Evolutionary conservation across 1,139 yeast genomes (phyloP).

Genomic region (Blastobotrys capitulatus): DNA sequence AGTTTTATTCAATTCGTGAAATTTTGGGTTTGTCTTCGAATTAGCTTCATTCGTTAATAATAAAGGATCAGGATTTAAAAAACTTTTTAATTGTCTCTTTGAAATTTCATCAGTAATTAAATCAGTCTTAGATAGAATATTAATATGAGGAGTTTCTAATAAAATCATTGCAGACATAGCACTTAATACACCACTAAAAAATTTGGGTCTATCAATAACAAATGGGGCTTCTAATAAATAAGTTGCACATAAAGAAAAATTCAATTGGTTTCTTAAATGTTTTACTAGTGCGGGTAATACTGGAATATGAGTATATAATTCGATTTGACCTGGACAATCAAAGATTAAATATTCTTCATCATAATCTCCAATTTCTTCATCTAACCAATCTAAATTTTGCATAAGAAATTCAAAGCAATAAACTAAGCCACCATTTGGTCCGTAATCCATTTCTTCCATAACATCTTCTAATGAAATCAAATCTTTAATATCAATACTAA

Average conservation of each 20-base stretch:
- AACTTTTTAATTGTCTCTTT: constrained; percentile 71
- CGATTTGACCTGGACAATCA: constrained; percentile 98
- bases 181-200: constrained; percentile 89
- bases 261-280: constrained; percentile 71
- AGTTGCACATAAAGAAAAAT: constrained; percentile 86
- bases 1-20: constrained; percentile 64
- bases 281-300: constrained; percentile 82
- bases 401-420: constrained; percentile 87
- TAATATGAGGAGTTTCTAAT: constrained; percentile 89
- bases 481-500: constrained; percentile 88
- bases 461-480: constrained; percentile 88
- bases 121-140: constrained; percentile 80
- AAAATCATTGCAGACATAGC: constrained; percentile 99
- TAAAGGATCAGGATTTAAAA: constrained; percentile 86
- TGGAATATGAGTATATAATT: constrained; percentile 90
- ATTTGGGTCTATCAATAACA: constrained; percentile 81
- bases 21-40: constrained; percentile 63
- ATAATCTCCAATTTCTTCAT: constrained; percentile 88
- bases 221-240: constrained; percentile 92
- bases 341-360: constrained; percentile 91
- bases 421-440: constrained; percentile 92
- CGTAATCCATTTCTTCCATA: constrained; percentile 91
- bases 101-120: constrained; percentile 62
- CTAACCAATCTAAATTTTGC: constrained; percentile 92
- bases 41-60: constrained; percentile 51